These are phyloP conservation scores for Ascochyta clinopodiicola DNA, from an alignment of 2,329 filamentous ascomycete genomes.

Conservation along the genomic window DNA sequence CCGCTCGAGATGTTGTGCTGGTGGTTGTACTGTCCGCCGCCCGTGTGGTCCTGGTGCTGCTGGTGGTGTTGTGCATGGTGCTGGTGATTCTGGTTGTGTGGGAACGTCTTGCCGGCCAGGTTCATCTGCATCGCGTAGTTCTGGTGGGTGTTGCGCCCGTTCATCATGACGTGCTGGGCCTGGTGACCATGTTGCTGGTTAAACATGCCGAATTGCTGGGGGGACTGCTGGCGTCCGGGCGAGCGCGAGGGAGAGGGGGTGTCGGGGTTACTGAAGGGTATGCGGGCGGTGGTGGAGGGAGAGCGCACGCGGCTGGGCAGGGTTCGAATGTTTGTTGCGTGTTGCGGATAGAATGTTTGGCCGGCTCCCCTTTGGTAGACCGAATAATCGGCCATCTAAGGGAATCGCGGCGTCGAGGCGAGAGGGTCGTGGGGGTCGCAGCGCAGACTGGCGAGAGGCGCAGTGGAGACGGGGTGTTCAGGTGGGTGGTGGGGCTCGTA, in stretches of 20 bases:
- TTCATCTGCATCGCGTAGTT: conserved; percentile 61
- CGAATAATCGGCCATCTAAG: conserved; percentile 73
- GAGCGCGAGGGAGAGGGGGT: conserved; percentile 66
- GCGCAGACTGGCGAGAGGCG: conserved; percentile 34
- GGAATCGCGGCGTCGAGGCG: conserved; percentile 34
- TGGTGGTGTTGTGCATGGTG: conserved; percentile 64
- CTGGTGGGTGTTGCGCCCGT: conserved; percentile 69
- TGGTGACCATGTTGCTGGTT: conserved; percentile 68
- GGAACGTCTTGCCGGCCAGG: conserved; percentile 71
- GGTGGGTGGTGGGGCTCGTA: conserved; percentile 53
- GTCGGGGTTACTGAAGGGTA: conserved; percentile 55
- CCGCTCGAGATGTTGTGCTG: conserved; percentile 66
- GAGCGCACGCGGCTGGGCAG: conserved; percentile 57
- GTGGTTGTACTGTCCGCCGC: conserved; percentile 62
- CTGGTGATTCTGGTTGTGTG: conserved; percentile 61
- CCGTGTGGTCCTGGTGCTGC: conserved; percentile 64
- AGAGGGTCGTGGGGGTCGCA: conserved; percentile 39
- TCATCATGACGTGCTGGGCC: conserved; percentile 77
- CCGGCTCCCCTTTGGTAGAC: conserved; percentile 67
- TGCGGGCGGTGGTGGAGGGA: conserved; percentile 52
- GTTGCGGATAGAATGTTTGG: conserved; percentile 65
- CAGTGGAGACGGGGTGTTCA: conserved; percentile 40
- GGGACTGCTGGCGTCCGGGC: conserved; percentile 58
- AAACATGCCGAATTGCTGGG: conserved; percentile 70
- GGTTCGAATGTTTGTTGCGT: conserved; percentile 56